Evolutionary conservation across 805 yeast genomes (phyloP).

Genomic region (Starmera pachycereana): DNA sequence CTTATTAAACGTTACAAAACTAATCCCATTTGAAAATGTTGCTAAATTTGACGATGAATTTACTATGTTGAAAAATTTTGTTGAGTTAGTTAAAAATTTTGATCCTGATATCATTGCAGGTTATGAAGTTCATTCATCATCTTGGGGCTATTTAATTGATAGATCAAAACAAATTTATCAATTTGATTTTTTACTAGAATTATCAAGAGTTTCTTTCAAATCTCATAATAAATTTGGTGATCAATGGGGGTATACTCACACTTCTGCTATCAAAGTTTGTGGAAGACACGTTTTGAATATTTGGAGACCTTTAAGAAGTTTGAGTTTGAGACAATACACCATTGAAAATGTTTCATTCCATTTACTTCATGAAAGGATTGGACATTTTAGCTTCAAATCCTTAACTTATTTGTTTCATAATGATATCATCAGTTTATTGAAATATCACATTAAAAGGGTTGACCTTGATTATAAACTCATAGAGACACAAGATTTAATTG

Average conservation of each 20-base stretch:
- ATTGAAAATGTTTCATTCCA: constrained; percentile 70
- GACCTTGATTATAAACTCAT: constrained; percentile 28
- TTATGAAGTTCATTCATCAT: constrained; percentile 64
- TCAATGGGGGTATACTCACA: constrained; percentile 75
- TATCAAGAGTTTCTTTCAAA: constrained; percentile 48
- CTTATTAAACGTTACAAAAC: constrained; percentile 15
- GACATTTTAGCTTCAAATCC: constrained; percentile 41
- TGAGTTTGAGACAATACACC: constrained; percentile 56
- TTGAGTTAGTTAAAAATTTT: constrained; percentile 41
- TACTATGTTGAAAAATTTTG: constrained; percentile 45
- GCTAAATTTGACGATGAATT: constrained; percentile 40
- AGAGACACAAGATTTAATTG: constrained; percentile 52
- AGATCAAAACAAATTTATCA: constrained; percentile 38
- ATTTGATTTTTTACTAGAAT: constrained; percentile 42
- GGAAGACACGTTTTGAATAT: constrained; percentile 82
- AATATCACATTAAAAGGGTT: constrained; percentile 36
- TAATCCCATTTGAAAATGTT: background rate
- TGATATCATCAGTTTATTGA: constrained; percentile 26
- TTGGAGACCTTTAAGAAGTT: constrained; percentile 71
- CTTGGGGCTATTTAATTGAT: constrained; percentile 88
- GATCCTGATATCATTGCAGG: constrained; percentile 91
- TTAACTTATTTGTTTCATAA: constrained; percentile 38
- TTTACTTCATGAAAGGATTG: constrained; percentile 54
- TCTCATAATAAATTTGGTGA: constrained; percentile 48
- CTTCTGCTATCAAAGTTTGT: constrained; percentile 53